A percentile compares a stretch with the other conserved stretches of the same genome.
Evolutionary conservation across 148 eudicot genomes (phyloP).

Genomic region (Fallopia convolvulus): DNA sequence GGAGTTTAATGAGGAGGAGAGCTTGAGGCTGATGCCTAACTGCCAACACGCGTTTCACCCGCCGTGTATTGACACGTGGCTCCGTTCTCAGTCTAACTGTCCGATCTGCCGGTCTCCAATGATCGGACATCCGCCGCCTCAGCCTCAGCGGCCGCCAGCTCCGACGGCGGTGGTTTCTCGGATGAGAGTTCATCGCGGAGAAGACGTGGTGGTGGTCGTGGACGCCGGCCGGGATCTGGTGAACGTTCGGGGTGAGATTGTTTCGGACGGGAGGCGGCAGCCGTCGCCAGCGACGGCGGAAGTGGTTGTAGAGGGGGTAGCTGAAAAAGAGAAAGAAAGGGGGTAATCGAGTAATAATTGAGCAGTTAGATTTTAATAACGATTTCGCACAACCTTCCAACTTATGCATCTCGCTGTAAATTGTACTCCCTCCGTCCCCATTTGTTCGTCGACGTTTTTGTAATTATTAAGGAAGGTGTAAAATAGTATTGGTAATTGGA

Average conservation of each 20-base stretch:
- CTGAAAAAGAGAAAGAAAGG: not conserved
- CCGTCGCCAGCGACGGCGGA: not conserved
- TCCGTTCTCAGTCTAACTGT: constrained; percentile 9
- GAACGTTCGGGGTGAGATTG: not conserved
- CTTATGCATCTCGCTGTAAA: not conserved
- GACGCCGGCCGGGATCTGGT: not conserved
- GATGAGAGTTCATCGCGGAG: not conserved
- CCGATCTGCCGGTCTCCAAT: constrained; percentile 8
- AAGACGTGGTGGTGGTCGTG: not conserved
- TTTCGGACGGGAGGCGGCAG: constrained; percentile 1
- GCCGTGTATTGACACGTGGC: constrained; percentile 17
- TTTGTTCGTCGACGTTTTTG: too few species aligned
- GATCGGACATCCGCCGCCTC: not conserved
- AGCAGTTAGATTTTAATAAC: not conserved
- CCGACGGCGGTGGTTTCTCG: constrained; percentile 2
- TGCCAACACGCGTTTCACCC: constrained; percentile 17
- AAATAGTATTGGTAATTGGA: too few species aligned
- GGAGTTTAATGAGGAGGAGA: constrained; percentile 13
- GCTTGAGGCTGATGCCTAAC: constrained; percentile 14
- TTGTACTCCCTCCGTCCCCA: too few species aligned
- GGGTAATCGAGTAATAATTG: not conserved
- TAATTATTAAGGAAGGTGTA: too few species aligned
- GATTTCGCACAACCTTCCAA: not conserved
- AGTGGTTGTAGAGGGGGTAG: not conserved
- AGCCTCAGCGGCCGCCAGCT: not conserved